Conservation (phyloP, 2,329 filamentous ascomycete genomes). For the Ophiostoma quercus region DNA sequence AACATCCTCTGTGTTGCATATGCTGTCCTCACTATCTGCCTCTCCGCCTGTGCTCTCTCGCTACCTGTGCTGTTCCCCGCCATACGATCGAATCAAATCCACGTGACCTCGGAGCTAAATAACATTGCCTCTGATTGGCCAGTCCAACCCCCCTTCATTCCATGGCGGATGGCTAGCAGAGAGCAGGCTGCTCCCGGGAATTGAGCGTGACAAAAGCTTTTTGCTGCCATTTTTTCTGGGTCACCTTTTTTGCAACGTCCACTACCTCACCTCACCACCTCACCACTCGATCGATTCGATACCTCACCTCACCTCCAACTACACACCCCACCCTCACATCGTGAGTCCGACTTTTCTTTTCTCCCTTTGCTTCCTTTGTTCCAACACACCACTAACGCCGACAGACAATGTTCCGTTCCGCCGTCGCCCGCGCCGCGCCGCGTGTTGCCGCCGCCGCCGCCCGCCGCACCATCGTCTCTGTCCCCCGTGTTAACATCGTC, state of each 20-base stretch:
- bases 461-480: conserved; percentile 34
- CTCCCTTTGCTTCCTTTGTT: background rate
- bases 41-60: background rate
- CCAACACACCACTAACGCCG: background rate
- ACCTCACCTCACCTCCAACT: background rate
- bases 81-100: background rate
- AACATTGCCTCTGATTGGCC: conserved; percentile 25
- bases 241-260: conserved; percentile 2
- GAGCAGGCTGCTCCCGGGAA: conserved; percentile 12
- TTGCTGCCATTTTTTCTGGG: conserved; percentile 12
- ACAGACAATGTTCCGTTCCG: conserved; percentile 80
- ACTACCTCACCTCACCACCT: background rate
- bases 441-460: conserved; percentile 53
- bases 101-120: conserved; percentile 26
- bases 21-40: background rate
- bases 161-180: background rate
- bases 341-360: background rate
- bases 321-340: background rate
- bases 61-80: background rate
- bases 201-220: conserved; percentile 24
- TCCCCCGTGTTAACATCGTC: background rate
- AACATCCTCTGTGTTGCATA: background rate
- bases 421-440: conserved; percentile 50
- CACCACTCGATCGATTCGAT: background rate
- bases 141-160: background rate